Conservation (phyloP, 805 yeast genomes). For the Blastobotrys chiropterorum region DNA sequence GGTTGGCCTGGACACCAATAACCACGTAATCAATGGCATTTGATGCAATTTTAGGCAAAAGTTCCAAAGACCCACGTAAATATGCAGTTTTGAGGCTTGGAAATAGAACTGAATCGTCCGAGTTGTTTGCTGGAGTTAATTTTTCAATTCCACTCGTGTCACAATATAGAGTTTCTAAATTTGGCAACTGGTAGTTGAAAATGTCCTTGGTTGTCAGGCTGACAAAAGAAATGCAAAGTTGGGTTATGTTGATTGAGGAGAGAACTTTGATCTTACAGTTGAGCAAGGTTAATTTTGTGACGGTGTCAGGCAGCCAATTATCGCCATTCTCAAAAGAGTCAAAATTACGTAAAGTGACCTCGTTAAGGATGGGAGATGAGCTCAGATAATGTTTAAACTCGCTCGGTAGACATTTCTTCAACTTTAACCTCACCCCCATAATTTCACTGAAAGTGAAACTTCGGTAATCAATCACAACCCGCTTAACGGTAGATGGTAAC, state of each 20-base stretch:
- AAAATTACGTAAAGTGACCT: not conserved
- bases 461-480: not conserved
- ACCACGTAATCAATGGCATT: not conserved
- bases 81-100: not conserved
- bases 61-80: not conserved
- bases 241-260: not conserved
- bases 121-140: not conserved
- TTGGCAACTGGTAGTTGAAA: not conserved
- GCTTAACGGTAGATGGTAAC: not conserved
- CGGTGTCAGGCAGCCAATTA: not conserved
- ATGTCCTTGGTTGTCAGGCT: not conserved
- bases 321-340: not conserved
- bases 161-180: not conserved
- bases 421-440: not conserved
- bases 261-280: not conserved
- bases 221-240: not conserved
- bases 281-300: not conserved
- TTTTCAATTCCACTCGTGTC: not conserved
- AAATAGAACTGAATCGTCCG: not conserved
- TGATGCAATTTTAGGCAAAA: not conserved
- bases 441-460: not conserved
- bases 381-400: not conserved
- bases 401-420: not conserved
- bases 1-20: not conserved
- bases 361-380: not conserved